These are phyloP conservation scores for Wickerhamiella shivajii DNA, from an alignment of 805 yeast genomes.

Conservation along the genomic window DNA sequence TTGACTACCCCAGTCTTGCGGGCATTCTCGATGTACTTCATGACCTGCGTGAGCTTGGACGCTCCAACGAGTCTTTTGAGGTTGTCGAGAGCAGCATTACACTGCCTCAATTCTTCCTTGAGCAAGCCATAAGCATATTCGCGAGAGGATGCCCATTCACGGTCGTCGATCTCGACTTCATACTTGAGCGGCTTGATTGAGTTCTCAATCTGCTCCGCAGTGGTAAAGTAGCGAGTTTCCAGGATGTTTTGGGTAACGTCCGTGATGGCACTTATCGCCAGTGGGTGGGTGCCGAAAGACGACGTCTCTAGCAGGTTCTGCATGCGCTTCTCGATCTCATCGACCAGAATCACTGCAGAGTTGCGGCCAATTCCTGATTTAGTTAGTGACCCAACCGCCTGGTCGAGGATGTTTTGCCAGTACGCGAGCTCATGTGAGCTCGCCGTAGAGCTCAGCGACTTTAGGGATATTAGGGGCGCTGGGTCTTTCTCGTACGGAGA, in stretches of 20 bases:
- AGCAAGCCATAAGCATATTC: constrained; percentile 61
- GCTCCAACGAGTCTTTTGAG: constrained; percentile 67
- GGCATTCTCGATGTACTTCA: constrained; percentile 38
- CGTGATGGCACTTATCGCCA: constrained; percentile 63
- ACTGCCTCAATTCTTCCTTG: constrained; percentile 75
- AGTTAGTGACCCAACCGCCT: constrained; percentile 70
- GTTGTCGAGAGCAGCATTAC: constrained; percentile 44
- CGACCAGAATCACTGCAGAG: constrained; percentile 69
- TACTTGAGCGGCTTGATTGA: constrained; percentile 96
- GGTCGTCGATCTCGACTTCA: constrained; percentile 89
- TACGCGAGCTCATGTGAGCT: constrained; percentile 45
- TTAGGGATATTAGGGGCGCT: constrained; percentile 3
- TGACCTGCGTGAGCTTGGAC: constrained; percentile 67
- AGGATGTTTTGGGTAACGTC: constrained; percentile 77
- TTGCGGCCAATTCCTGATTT: constrained; percentile 89
- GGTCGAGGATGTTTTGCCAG: constrained; percentile 81
- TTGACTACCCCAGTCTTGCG: constrained; percentile 9
- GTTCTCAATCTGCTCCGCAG: constrained; percentile 97
- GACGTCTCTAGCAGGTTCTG: constrained; percentile 59
- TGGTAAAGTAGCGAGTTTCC: constrained; percentile 64
- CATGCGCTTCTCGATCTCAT: constrained; percentile 64
- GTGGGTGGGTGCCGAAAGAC: constrained; percentile 69
- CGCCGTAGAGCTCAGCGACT: constrained; percentile 34
- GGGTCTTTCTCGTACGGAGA: constrained; percentile 29
- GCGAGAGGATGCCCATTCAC: constrained; percentile 78